These are phyloP conservation scores for Plasmodium vinckei DNA, from an alignment of 169 alveolate genomes.

Conservation along the genomic window DNA sequence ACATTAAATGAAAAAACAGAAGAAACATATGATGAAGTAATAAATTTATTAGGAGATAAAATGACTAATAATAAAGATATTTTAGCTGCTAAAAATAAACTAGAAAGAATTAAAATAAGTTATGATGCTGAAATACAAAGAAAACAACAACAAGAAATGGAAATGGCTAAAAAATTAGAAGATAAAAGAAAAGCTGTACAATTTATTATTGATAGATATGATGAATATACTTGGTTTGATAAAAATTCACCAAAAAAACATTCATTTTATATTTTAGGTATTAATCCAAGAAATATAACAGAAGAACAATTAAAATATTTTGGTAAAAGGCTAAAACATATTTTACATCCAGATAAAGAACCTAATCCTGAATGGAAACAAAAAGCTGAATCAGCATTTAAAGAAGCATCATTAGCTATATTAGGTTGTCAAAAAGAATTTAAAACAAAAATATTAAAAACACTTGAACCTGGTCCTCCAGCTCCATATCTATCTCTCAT, in stretches of 20 bases:
- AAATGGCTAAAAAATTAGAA: constrained; percentile 66
- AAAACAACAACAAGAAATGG: constrained; percentile 82
- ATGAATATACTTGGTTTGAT: constrained; percentile 76
- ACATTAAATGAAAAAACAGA: constrained; percentile 35
- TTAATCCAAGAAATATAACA: constrained; percentile 76
- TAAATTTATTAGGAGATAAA: constrained; percentile 28
- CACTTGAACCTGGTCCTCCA: constrained; percentile 54
- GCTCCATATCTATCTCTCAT: constrained; percentile 68
- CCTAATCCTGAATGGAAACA: constrained; percentile 84
- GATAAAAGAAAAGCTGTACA: constrained; percentile 80
- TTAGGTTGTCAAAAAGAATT: constrained; percentile 76
- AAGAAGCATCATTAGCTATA: constrained; percentile 87
- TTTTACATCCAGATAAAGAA: constrained; percentile 86
- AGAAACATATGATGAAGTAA: constrained; percentile 34
- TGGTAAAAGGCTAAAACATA: constrained; percentile 82
- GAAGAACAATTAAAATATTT: constrained; percentile 76
- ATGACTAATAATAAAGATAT: constrained; percentile 72
- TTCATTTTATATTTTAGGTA: constrained; percentile 83
- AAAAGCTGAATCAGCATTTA: constrained; percentile 83
- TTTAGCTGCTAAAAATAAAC: constrained; percentile 59
- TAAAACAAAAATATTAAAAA: constrained; percentile 55
- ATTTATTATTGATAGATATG: constrained; percentile 78
- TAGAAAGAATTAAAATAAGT: constrained; percentile 69
- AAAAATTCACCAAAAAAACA: constrained; percentile 77
- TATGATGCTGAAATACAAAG: constrained; percentile 79